Conservation (phyloP, 129 eudicot species). For the Pseudognaphalium luteoalbum region DNA sequence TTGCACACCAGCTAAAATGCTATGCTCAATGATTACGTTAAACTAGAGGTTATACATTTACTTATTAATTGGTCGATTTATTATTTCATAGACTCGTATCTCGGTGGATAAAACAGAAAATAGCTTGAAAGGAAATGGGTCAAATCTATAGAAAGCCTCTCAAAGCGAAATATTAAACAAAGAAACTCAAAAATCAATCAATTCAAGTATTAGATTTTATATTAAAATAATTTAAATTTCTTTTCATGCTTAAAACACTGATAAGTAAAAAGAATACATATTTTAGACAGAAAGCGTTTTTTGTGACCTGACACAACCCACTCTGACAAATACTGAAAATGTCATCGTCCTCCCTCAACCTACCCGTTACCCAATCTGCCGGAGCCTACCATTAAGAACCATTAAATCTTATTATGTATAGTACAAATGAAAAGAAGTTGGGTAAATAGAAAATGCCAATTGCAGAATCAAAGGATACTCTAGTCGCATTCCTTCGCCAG, state of each 20-base stretch:
- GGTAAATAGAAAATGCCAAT: background rate
- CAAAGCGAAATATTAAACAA: background rate
- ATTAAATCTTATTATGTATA: background rate
- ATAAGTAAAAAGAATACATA: background rate
- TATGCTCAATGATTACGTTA: background rate
- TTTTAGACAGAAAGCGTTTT: background rate
- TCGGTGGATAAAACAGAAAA: background rate
- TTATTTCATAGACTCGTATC: background rate
- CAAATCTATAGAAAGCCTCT: background rate
- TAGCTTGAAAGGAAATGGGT: background rate
- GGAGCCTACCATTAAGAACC: background rate
- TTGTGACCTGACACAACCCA: background rate
- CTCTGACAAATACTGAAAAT: background rate
- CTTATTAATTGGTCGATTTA: background rate
- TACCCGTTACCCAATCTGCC: background rate
- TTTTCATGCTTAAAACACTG: background rate
- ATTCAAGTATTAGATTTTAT: background rate
- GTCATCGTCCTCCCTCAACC: background rate
- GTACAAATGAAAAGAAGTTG: background rate
- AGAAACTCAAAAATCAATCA: no score
- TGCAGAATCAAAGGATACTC: conserved; percentile 79
- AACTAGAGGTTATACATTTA: background rate
- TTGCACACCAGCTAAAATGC: background rate
- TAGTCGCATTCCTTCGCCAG: conserved; percentile 88
- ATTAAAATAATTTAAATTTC: background rate